Conservation (phyloP, 2,329 filamentous ascomycete species). For the Lecanoromycetidae sp. region DNA sequence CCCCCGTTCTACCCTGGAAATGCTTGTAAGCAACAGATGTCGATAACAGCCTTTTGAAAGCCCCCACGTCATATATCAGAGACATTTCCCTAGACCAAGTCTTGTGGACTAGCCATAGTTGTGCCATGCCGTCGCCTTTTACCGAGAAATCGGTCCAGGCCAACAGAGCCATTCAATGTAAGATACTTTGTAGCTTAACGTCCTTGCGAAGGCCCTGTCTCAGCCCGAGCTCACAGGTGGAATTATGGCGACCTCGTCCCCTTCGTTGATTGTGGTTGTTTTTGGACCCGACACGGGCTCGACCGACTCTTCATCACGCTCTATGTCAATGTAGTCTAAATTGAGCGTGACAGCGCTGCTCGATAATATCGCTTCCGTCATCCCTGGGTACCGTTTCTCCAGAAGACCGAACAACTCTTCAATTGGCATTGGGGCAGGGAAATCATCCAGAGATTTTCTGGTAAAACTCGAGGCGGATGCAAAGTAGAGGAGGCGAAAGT, state of each 20-base stretch:
- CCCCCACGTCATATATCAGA: too few relatives aligned
- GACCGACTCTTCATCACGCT: slow-evolving; percentile 35
- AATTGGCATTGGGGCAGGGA: slow-evolving; percentile 55
- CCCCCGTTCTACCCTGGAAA: too few relatives aligned
- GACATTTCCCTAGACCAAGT: too few relatives aligned
- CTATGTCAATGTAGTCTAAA: slow-evolving; percentile 64
- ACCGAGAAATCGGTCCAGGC: too few relatives aligned
- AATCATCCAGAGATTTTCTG: slow-evolving; percentile 49
- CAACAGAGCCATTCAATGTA: too few relatives aligned
- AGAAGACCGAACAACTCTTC: slow-evolving; percentile 52
- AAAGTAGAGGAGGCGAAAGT: slow-evolving; percentile 75
- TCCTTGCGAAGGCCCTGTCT: slow-evolving; percentile 19
- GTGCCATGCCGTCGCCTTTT: too few relatives aligned
- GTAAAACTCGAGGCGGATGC: slow-evolving; percentile 62
- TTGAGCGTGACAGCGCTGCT: slow-evolving; percentile 71
- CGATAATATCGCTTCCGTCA: slow-evolving; percentile 54
- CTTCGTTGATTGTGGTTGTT: slow-evolving; percentile 45
- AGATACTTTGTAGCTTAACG: too few relatives aligned
- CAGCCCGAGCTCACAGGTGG: slow-evolving; percentile 78
- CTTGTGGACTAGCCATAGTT: too few relatives aligned
- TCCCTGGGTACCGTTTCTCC: slow-evolving; percentile 58
- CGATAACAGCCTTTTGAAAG: too few relatives aligned
- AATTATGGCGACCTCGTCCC: slow-evolving; percentile 78
- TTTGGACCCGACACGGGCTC: slow-evolving; percentile 24
- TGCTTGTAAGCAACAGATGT: too few relatives aligned